phyloP scores from a whole-genome alignment of 306 rosid genomes.

The Spatholobus suberectus region DNA sequence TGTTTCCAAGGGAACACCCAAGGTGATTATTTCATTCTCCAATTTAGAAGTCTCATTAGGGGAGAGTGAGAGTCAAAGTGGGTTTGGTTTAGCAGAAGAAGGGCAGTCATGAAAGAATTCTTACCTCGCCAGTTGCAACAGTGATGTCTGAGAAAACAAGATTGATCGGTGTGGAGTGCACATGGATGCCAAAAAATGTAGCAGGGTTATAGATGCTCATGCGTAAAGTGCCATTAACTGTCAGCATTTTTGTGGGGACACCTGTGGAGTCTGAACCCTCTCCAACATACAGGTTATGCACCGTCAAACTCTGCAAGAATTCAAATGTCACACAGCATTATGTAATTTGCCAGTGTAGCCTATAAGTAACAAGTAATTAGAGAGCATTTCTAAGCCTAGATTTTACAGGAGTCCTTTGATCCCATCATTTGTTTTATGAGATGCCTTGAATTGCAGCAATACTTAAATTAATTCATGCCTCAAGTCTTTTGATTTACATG shows the following conservation, averaged over 20 bases:
- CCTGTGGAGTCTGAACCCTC: conserved; percentile 86
- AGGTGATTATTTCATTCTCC: too few species aligned
- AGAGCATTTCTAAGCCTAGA: neutral
- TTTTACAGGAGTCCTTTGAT: neutral
- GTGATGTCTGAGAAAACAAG: conserved; percentile 78
- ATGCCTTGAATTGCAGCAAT: neutral
- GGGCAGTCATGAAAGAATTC: neutral
- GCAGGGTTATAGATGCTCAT: conserved; percentile 86
- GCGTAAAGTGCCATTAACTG: conserved; percentile 74
- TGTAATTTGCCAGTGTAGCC: neutral
- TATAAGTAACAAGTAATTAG: neutral
- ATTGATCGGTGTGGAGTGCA: conserved; percentile 70
- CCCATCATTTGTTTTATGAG: neutral
- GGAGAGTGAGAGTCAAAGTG: neutral
- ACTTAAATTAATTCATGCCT: neutral
- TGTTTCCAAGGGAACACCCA: neutral
- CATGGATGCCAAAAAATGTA: conserved; percentile 88
- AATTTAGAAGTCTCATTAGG: neutral
- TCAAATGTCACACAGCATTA: neutral
- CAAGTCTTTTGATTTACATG: neutral
- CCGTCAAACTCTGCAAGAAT: conserved; percentile 74
- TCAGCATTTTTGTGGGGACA: conserved; percentile 80
- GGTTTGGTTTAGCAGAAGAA: conserved; percentile 5
- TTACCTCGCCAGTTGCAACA: conserved; percentile 86
- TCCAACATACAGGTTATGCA: conserved; percentile 73